These are phyloP conservation scores for Pyrenophora tritici-repentis DNA, from an alignment of 2,329 filamentous ascomycete species.

Conservation along the genomic window DNA sequence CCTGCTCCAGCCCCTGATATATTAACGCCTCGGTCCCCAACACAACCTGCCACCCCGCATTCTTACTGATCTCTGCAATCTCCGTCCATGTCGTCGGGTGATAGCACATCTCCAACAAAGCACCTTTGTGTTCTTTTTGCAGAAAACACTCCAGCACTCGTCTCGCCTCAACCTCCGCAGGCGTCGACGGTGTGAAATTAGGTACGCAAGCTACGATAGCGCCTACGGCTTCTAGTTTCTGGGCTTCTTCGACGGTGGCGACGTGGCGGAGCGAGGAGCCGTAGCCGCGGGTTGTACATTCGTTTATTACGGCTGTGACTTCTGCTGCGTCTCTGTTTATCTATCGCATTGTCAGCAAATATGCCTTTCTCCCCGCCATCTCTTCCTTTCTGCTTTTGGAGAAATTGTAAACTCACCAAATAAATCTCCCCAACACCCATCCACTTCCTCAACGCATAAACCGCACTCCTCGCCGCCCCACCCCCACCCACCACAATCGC, in stretches of 20 bases:
- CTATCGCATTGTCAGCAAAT: constrained; percentile 2
- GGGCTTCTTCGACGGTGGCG: constrained; percentile 64
- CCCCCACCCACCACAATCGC: constrained; percentile 78
- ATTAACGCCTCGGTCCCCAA: constrained; percentile 77
- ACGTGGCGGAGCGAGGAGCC: constrained; percentile 67
- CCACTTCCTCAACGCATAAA: constrained; percentile 75
- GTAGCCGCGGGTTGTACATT: constrained; percentile 65
- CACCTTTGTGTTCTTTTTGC: constrained; percentile 62
- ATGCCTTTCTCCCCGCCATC: neutral
- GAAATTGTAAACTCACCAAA: constrained; percentile 51
- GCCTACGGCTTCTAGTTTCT: constrained; percentile 62
- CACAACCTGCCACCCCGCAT: constrained; percentile 72
- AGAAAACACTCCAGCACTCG: constrained; percentile 59
- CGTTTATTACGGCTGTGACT: constrained; percentile 68
- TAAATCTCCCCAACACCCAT: constrained; percentile 72
- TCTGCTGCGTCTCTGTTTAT: constrained; percentile 72
- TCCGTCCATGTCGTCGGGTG: constrained; percentile 70
- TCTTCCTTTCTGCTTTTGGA: no score
- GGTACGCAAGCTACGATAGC: constrained; percentile 77
- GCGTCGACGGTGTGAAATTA: constrained; percentile 71
- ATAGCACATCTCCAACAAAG: constrained; percentile 82
- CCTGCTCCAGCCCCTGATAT: constrained; percentile 75
- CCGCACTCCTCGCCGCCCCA: constrained; percentile 75
- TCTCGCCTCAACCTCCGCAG: constrained; percentile 65
- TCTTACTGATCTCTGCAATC: constrained; percentile 65